Evolutionary conservation across 2,329 filamentous ascomycete genomes (phyloP).

Genomic region (Phialocephala subalpina): DNA sequence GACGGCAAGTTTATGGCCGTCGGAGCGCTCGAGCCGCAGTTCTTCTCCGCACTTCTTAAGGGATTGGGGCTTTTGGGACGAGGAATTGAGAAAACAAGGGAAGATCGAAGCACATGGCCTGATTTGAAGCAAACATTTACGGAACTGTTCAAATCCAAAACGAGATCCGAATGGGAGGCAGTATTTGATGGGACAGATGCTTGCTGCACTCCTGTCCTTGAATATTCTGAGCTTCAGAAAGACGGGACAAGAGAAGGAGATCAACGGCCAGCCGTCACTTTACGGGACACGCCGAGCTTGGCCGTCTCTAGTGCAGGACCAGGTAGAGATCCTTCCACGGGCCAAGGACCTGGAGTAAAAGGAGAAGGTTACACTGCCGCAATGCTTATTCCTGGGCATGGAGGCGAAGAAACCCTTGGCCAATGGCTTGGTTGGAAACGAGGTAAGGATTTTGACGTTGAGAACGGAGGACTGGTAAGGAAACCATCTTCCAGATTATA

Average conservation of each 20-base stretch:
- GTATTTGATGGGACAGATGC: conserved; percentile 93
- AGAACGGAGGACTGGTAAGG: conserved; percentile 66
- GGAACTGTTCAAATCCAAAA: conserved; percentile 71
- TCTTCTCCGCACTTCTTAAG: conserved; percentile 74
- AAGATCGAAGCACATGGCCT: conserved; percentile 73
- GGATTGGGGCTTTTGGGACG: conserved; percentile 67
- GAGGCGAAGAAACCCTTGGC: conserved; percentile 73
- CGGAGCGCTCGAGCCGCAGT: conserved; percentile 89
- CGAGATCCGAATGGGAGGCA: conserved; percentile 80
- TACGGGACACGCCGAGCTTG: conserved; percentile 74
- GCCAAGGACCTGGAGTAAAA: conserved; percentile 70
- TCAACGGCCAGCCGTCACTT: conserved; percentile 73
- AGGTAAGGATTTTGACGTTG: conserved; percentile 75
- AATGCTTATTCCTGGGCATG: conserved; percentile 70
- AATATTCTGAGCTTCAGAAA: conserved; percentile 74
- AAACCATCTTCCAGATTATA: conserved; percentile 54
- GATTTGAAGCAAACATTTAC: conserved; percentile 69
- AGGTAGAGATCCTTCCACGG: conserved; percentile 46
- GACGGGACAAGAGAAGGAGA: conserved; percentile 63
- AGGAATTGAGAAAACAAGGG: conserved; percentile 60
- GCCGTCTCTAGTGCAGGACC: conserved; percentile 60
- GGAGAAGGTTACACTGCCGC: conserved; percentile 72
- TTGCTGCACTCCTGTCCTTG: conserved; percentile 88
- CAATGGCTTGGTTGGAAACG: conserved; percentile 81
- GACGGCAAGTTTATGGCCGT: conserved; percentile 85